Percentiles rank a stretch among this genome's conserved stretches.
Evolutionary conservation across 2,329 filamentous ascomycete genomes (phyloP).

Genomic region (Paecilomyces formosus): DNA sequence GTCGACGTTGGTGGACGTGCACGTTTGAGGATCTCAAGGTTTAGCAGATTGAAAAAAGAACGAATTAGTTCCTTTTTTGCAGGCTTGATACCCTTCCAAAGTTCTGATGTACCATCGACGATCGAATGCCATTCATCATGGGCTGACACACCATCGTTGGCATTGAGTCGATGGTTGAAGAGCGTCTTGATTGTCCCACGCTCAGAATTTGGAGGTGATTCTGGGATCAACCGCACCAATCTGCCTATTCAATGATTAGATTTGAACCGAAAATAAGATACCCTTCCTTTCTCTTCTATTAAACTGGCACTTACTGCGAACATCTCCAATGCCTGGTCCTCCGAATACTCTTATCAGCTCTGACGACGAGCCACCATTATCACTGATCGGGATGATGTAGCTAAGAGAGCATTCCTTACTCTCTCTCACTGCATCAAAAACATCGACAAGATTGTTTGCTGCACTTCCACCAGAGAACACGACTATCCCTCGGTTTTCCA

Average conservation of each 20-base stretch:
- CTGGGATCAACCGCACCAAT: conserved; percentile 82
- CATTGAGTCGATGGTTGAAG: conserved; percentile 78
- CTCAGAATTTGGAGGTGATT: conserved; percentile 52
- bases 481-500: conserved; percentile 53
- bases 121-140: conserved; percentile 80
- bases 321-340: conserved; percentile 76
- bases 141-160: conserved; percentile 49
- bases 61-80: conserved; percentile 71
- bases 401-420: conserved; percentile 62
- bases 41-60: conserved; percentile 67
- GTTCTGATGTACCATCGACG: conserved; percentile 68
- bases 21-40: conserved; percentile 71
- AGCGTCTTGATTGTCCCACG: conserved; percentile 69
- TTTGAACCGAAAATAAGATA: not conserved
- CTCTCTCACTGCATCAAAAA: conserved; percentile 62
- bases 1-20: conserved; percentile 60
- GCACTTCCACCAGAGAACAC: conserved; percentile 90
- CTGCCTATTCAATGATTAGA: conserved; percentile 51
- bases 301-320: conserved; percentile 53
- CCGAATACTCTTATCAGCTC: conserved; percentile 93
- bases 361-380: conserved; percentile 90
- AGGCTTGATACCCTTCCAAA: conserved; percentile 66
- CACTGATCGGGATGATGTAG: conserved; percentile 90
- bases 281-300: not conserved
- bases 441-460: conserved; percentile 89